Conservation (phyloP, 495 filamentous ascomycete species). For the Darksidea phi region DNA sequence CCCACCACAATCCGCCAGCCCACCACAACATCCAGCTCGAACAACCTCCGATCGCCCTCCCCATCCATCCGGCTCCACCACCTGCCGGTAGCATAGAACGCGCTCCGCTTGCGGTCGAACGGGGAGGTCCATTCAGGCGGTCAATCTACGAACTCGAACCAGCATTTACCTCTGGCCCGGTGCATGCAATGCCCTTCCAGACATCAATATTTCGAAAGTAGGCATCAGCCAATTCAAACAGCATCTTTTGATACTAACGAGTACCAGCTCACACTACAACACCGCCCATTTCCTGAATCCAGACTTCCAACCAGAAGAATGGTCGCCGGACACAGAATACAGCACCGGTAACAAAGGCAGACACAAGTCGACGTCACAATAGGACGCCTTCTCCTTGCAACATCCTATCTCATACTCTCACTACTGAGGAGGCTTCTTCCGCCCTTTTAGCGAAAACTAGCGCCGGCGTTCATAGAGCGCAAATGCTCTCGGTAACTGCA, state of each 20-base stretch:
- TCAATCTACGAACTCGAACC: constrained; percentile 40
- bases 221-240: constrained; percentile 16
- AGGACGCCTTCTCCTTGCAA: constrained; percentile 12
- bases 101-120: constrained; percentile 3
- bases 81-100: neutral
- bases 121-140: constrained; percentile 29
- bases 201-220: constrained; percentile 45
- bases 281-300: constrained; percentile 46
- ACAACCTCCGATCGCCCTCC: constrained; percentile 18
- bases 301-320: constrained; percentile 46
- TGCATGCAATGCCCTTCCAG: constrained; percentile 36
- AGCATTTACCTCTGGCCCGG: constrained; percentile 31
- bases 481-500: constrained; percentile 25
- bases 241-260: neutral
- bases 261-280: constrained; percentile 44
- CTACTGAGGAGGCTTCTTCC: constrained; percentile 26
- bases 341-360: constrained; percentile 28
- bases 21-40: constrained; percentile 26
- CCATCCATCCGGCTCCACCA: constrained; percentile 18
- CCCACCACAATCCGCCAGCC: constrained; percentile 1
- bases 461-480: constrained; percentile 34
- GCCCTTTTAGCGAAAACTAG: constrained; percentile 34
- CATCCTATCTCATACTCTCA: constrained; percentile 6
- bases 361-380: constrained; percentile 35
- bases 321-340: constrained; percentile 44